These are phyloP conservation scores for Aspergillus taichungensis DNA, from an alignment of 495 filamentous ascomycete genomes.

Conservation along the genomic window DNA sequence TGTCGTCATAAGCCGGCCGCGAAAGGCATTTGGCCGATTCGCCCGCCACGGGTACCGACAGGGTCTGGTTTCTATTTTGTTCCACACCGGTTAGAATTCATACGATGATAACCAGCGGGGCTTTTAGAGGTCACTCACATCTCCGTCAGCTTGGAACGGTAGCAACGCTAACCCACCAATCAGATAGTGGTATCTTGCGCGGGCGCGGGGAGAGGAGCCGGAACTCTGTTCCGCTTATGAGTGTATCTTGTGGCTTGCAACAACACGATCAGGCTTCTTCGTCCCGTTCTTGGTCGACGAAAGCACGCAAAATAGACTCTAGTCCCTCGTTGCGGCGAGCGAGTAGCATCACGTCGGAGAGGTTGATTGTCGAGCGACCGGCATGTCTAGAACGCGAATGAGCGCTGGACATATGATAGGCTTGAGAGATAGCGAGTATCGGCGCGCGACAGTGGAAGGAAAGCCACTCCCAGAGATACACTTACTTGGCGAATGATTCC, in stretches of 20 bases:
- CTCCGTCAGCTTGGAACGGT: too few species aligned
- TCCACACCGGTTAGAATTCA: too few species aligned
- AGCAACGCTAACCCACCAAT: too few species aligned
- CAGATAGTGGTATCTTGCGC: too few species aligned
- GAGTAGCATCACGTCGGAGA: slow-evolving; percentile 81
- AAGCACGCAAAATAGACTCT: slow-evolving; percentile 58
- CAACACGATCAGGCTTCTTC: slow-evolving; percentile 9
- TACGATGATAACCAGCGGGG: too few species aligned
- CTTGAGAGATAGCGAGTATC: not conserved
- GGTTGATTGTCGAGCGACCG: slow-evolving; percentile 70
- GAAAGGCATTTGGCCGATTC: not conserved
- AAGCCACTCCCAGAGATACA: not conserved
- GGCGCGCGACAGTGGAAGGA: not conserved
- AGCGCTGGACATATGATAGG: too few species aligned
- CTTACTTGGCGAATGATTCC: slow-evolving; percentile 68
- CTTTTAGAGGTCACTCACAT: too few species aligned
- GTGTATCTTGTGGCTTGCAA: not conserved
- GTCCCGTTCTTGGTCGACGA: slow-evolving; percentile 47
- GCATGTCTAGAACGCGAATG: slow-evolving; percentile 50
- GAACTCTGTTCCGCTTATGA: too few species aligned
- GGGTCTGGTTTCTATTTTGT: too few species aligned
- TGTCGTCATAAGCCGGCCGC: not conserved
- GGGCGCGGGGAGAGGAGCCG: too few species aligned
- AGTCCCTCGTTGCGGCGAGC: slow-evolving; percentile 79
- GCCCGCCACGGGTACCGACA: too few species aligned